Conservation (phyloP, 1,284 basidiomycete genomes). For the Psilocybe mexicana region DNA sequence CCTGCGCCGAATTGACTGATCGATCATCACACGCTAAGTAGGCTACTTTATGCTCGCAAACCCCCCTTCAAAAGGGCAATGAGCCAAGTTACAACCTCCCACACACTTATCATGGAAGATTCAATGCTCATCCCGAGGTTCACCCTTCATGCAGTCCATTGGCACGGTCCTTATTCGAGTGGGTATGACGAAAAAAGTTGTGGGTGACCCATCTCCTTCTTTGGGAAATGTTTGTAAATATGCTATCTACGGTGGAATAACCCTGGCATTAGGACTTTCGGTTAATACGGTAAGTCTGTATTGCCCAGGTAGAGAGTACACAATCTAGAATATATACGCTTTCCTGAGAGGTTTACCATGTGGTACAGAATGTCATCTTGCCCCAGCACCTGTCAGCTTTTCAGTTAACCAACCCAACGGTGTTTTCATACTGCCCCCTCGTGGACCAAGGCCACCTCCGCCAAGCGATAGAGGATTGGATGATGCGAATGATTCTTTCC, state of each 20-base stretch:
- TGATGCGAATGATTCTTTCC: slow-evolving; percentile 74
- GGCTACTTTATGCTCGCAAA: background rate
- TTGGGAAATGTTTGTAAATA: slow-evolving; percentile 8
- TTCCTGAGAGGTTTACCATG: slow-evolving; percentile 6
- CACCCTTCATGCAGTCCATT: background rate
- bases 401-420: slow-evolving; percentile 82
- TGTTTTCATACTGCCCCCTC: slow-evolving; percentile 62
- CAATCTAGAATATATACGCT: background rate
- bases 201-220: slow-evolving; percentile 1
- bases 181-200: background rate
- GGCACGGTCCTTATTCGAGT: background rate
- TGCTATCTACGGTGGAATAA: slow-evolving; percentile 3
- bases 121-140: background rate
- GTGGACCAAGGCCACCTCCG: slow-evolving; percentile 56
- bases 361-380: slow-evolving; percentile 38
- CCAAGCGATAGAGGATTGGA: slow-evolving; percentile 78
- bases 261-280: slow-evolving; percentile 6
- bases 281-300: background rate
- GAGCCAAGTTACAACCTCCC: too few relatives aligned
- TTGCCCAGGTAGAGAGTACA: background rate
- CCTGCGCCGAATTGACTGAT: slow-evolving; percentile 23
- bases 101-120: background rate
- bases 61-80: background rate
- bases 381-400: slow-evolving; percentile 63
- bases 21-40: background rate